Conservation (phyloP, 768 basidiomycete genomes). For the Calvatia gigantea region DNA sequence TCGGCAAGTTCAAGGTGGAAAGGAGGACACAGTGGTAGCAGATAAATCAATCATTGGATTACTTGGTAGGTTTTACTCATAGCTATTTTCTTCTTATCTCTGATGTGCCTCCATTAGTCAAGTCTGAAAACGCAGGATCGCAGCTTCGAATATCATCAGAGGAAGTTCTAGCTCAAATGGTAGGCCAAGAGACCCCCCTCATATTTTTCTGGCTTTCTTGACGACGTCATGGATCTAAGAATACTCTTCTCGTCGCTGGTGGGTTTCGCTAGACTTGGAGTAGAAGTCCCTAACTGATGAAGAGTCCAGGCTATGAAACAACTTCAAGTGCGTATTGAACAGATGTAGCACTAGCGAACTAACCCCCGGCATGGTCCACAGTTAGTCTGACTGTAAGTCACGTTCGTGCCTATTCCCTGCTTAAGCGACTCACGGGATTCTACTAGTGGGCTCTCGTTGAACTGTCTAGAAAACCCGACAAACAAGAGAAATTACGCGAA, state of each 20-base stretch:
- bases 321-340: conserved; percentile 37
- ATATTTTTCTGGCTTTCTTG: conserved; percentile 9
- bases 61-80: conserved; percentile 23
- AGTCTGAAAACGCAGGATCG: conserved; percentile 27
- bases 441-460: conserved; percentile 57
- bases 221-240: conserved; percentile 17
- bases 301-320: conserved; percentile 48
- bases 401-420: not conserved
- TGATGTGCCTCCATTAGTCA: conserved; percentile 24
- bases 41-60: conserved; percentile 40
- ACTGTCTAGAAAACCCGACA: conserved; percentile 38
- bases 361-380: conserved; percentile 7
- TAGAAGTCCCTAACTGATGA: not conserved
- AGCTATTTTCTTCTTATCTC: not conserved
- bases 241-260: conserved; percentile 36
- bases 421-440: not conserved
- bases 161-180: conserved; percentile 33
- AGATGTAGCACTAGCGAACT: not conserved
- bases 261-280: not conserved
- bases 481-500: conserved; percentile 45
- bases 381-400: conserved; percentile 34
- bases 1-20: conserved; percentile 27
- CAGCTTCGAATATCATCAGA: conserved; percentile 32
- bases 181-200: conserved; percentile 12
- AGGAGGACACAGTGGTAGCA: conserved; percentile 17